These are phyloP conservation scores for Ustilago hordei DNA, from an alignment of 1,284 basidiomycete species.

Conservation along the genomic window DNA sequence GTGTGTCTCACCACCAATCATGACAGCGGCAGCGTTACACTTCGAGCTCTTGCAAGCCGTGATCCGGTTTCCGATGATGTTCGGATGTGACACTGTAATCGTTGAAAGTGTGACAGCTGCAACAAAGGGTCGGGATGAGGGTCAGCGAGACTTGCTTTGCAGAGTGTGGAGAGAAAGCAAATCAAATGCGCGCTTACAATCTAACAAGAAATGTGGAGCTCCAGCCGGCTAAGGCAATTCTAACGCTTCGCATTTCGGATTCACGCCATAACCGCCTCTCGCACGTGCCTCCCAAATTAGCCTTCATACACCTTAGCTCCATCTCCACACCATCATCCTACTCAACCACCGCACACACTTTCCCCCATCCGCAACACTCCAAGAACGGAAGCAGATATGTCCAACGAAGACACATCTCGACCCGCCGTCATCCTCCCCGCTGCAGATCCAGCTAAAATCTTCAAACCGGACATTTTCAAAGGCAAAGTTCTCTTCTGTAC, in stretches of 20 bases:
- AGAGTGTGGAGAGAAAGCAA: not conserved
- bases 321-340: not conserved
- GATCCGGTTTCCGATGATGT: conserved; percentile 2
- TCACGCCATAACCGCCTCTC: not conserved
- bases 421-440: conserved; percentile 34
- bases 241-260: conserved; percentile 24
- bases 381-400: not conserved
- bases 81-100: not conserved
- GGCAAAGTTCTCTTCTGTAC: conserved; percentile 95
- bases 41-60: not conserved
- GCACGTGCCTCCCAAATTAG: not conserved
- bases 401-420: conserved; percentile 25
- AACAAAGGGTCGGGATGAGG: not conserved
- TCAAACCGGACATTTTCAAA: conserved; percentile 84
- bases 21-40: not conserved
- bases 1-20: not conserved
- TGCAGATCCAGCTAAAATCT: conserved; percentile 69
- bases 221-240: not conserved
- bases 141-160: not conserved
- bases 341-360: not conserved
- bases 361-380: not conserved
- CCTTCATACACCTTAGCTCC: not conserved
- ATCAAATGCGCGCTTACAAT: not conserved
- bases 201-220: not conserved
- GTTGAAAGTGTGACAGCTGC: not conserved